Evolutionary conservation across 176 grass and related monocot genomes (phyloP).

Genomic region (Carex scoparia): DNA sequence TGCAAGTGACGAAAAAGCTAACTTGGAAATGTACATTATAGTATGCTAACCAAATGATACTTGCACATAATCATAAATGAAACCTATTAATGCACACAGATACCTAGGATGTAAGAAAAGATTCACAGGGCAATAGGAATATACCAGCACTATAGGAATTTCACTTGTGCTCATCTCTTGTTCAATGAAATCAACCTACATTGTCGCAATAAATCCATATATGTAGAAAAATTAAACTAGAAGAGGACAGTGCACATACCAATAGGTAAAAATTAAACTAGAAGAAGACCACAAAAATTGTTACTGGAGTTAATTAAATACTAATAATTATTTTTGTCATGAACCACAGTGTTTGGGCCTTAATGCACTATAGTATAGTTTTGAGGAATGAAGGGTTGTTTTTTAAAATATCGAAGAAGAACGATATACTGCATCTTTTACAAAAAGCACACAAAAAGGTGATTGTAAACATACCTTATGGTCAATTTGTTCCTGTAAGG

Average conservation of each 20-base stretch:
- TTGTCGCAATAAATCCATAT: background rate
- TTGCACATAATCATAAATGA: constrained; percentile 5
- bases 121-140: constrained; percentile 17
- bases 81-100: background rate
- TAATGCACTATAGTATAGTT: background rate
- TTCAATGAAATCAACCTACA: constrained; percentile 77
- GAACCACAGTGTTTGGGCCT: background rate
- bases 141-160: constrained; percentile 57
- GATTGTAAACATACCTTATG: constrained; percentile 46
- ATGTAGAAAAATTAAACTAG: background rate
- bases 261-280: background rate
- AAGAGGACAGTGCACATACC: background rate
- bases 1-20: background rate
- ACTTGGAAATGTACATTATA: background rate
- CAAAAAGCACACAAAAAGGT: constrained; percentile 17
- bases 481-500: constrained; percentile 78
- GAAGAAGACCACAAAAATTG: background rate
- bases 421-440: background rate
- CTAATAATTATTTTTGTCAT: background rate
- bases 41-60: background rate
- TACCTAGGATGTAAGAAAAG: constrained; percentile 11
- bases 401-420: background rate
- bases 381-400: background rate
- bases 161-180: constrained; percentile 49
- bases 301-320: background rate